These are phyloP conservation scores for Pseudogymnoascus pannorum DNA, from an alignment of 2,329 filamentous ascomycete genomes.

Conservation along the genomic window DNA sequence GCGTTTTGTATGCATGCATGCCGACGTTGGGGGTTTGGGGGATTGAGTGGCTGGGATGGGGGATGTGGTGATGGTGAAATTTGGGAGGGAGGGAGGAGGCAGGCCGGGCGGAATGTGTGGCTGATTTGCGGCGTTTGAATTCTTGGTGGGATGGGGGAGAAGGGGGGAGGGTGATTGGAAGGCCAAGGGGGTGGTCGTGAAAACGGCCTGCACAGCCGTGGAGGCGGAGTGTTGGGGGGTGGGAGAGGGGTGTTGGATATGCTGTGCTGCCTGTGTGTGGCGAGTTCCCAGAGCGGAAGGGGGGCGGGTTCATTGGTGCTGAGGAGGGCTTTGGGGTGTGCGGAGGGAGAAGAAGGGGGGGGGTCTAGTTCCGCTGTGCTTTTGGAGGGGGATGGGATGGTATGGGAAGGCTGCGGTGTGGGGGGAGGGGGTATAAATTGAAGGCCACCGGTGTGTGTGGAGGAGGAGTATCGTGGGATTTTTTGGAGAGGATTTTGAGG, in stretches of 20 bases:
- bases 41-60: background rate
- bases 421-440: too few relatives aligned
- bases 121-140: background rate
- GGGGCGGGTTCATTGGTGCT: background rate
- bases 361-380: too few relatives aligned
- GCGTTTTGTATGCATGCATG: background rate
- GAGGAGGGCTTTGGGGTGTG: background rate
- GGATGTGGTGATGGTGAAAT: background rate
- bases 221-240: background rate
- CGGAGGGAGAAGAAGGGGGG: background rate
- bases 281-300: too few relatives aligned
- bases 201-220: background rate
- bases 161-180: background rate
- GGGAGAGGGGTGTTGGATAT: background rate
- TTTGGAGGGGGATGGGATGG: background rate
- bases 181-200: too few relatives aligned
- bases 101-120: background rate
- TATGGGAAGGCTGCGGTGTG: background rate
- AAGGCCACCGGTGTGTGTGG: too few relatives aligned
- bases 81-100: background rate
- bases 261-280: background rate
- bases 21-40: too few relatives aligned
- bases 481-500: background rate
- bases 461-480: background rate
- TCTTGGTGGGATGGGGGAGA: background rate